Evolutionary conservation across 2,329 filamentous ascomycete genomes (phyloP), one percentile per base, ranked within the genome.

Genomic region (Ophiostoma pallidulum): DNA sequence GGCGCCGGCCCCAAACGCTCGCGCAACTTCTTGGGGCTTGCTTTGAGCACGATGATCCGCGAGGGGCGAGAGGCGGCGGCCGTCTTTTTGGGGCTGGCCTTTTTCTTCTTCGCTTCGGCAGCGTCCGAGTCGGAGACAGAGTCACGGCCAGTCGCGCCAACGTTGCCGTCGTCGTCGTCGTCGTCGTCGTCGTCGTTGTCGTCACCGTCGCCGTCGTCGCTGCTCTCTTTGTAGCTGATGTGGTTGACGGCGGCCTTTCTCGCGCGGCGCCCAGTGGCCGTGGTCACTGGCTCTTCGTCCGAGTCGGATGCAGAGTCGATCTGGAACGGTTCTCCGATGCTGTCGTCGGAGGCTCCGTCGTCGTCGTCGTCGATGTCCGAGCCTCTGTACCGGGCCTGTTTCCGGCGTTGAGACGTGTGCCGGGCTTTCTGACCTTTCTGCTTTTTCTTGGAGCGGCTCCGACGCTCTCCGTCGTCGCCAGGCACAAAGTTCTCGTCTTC

Each of bases 401-500:
- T 49, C 56, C 46, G 43, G 10, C 56, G 53, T 45, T 59, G 49
- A 8, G 56, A 45, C 4, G 43, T 18, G 8, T 46, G 45, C 9
- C 39, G 26, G 5, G 18, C 5, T 36, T 59, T 64, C 33, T 53
- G 45, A 32, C 61, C 57, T 45, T 63, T 65, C 26, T 62, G 62
- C 54, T 66, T 62, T 53, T 68, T 69, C 51, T 60, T 62, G 41
- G 51, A 56, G 50, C 66, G 66, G 13, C 64, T 64, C 14, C 72
- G 65, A 26, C 66, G 64, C 22, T 64, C 67, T 19, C 61, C 53
- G 33, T 64, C 67, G 54, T 72, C 69, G 24, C 63, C 56, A 14
- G 78, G 78, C 49, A 80, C 74, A 57, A 83, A 84, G 60, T 81
- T 81, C 54, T 79, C 77, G 58, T 84, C 80, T 42, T 79, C 74